Evolutionary conservation across 2,329 filamentous ascomycete species (phyloP).

Genomic region (Ophiostoma sp.): DNA sequence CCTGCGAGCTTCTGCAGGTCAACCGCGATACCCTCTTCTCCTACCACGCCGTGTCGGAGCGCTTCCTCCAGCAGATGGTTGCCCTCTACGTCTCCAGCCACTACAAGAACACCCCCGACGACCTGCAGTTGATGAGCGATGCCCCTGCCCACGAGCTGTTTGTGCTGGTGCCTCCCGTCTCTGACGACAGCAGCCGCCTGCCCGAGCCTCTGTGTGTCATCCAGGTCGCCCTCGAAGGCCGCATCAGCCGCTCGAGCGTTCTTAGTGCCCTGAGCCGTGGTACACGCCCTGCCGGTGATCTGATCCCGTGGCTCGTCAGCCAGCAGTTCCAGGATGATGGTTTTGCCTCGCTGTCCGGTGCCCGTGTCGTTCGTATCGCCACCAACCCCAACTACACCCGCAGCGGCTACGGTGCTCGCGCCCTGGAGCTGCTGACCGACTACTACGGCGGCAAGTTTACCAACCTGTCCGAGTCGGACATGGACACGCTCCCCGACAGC

Average conservation of each 20-base stretch:
- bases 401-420: conserved; percentile 91
- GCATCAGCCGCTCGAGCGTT: conserved; percentile 89
- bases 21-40: conserved; percentile 98
- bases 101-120: conserved; percentile 97
- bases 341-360: conserved; percentile 88
- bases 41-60: conserved; percentile 94
- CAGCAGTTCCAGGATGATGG: conserved; percentile 98
- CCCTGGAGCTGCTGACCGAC: conserved; percentile 78
- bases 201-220: conserved; percentile 93
- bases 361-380: conserved; percentile 86
- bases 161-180: conserved; percentile 81
- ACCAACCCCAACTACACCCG: conserved; percentile 88
- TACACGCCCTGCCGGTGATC: conserved; percentile 80
- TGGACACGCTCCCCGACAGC: conserved; percentile 25
- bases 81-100: conserved; percentile 94
- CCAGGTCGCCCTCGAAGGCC: conserved; percentile 88
- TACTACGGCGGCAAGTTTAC: conserved; percentile 95
- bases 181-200: conserved; percentile 69
- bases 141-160: conserved; percentile 95
- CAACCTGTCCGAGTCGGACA: conserved; percentile 67
- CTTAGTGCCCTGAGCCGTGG: conserved; percentile 84
- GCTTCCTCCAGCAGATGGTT: conserved; percentile 97
- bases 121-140: conserved; percentile 97
- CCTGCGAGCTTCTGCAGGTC: conserved; percentile 88
- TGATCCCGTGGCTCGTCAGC: conserved; percentile 96